These are phyloP conservation scores for Whalleya microplaca DNA, from an alignment of 2,329 filamentous ascomycete genomes.

Conservation along the genomic window DNA sequence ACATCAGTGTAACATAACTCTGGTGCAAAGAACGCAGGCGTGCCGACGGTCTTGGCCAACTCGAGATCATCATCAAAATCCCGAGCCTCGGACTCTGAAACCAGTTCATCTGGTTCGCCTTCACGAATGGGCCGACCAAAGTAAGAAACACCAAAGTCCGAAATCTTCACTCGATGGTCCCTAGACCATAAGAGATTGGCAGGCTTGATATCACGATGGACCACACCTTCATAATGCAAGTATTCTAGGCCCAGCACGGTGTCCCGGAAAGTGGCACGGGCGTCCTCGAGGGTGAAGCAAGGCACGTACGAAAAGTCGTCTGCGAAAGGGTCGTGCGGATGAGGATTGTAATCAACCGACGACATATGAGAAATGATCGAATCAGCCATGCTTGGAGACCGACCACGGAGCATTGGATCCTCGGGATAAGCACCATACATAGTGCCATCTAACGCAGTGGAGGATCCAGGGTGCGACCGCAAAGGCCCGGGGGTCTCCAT, in stretches of 20 bases:
- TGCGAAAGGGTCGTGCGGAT: constrained; percentile 68
- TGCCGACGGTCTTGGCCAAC: constrained; percentile 97
- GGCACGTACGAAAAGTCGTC: constrained; percentile 94
- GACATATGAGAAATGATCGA: constrained; percentile 75
- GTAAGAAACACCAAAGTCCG: constrained; percentile 97
- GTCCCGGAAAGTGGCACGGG: constrained; percentile 85
- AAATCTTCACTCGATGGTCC: constrained; percentile 91
- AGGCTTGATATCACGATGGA: constrained; percentile 84
- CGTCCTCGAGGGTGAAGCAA: constrained; percentile 83
- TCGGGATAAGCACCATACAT: constrained; percentile 74
- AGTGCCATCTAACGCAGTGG: constrained; percentile 71
- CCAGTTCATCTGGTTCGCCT: constrained; percentile 75
- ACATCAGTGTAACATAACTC: constrained; percentile 91
- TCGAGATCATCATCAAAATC: constrained; percentile 93
- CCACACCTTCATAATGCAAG: constrained; percentile 83
- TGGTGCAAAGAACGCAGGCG: constrained; percentile 95
- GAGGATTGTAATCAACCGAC: constrained; percentile 61
- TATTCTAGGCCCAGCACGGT: constrained; percentile 94
- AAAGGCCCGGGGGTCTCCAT: constrained; percentile 57
- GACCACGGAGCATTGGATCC: constrained; percentile 61
- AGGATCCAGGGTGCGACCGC: constrained; percentile 55
- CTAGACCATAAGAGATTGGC: constrained; percentile 89
- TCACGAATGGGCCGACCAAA: constrained; percentile 87
- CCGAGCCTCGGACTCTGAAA: constrained; percentile 78
- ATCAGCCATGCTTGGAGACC: constrained; percentile 80